Conservation (phyloP, 805 yeast species). For the Ogataea dorogensis region DNA sequence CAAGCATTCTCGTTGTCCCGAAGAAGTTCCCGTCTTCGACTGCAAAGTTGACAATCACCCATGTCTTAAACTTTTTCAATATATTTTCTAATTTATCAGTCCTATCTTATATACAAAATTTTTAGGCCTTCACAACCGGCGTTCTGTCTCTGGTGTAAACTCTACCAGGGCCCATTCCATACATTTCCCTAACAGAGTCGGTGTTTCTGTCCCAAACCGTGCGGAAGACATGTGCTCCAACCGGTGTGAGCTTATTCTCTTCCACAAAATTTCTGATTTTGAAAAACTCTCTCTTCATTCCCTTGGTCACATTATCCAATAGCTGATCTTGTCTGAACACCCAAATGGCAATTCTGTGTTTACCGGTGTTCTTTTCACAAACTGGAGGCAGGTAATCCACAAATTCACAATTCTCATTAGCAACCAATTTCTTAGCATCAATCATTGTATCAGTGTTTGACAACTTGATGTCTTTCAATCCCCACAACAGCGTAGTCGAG, state of each 20-base stretch:
- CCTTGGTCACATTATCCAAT: conserved; percentile 22
- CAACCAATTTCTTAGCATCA: conserved; percentile 40
- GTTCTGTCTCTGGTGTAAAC: conserved; percentile 66
- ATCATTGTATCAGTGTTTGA: conserved; percentile 57
- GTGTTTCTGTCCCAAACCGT: conserved; percentile 77
- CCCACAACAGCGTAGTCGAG: conserved; percentile 75
- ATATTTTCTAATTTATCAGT: conserved; percentile 1
- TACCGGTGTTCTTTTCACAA: conserved; percentile 85
- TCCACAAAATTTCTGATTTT: conserved; percentile 69
- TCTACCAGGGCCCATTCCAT: conserved; percentile 72
- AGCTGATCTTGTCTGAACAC: conserved; percentile 68
- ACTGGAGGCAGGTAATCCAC: conserved; percentile 73
- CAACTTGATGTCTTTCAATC: conserved; percentile 64
- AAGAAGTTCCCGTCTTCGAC: conserved; percentile 33
- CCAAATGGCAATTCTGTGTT: conserved; percentile 86
- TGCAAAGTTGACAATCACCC: conserved; percentile 5
- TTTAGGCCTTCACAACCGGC: conserved; percentile 1
- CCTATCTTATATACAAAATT: conserved; percentile 11
- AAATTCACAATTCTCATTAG: conserved; percentile 41
- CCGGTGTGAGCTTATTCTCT: conserved; percentile 57
- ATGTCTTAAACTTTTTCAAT: conserved; percentile 1
- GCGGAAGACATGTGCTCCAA: conserved; percentile 94
- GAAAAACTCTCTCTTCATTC: conserved; percentile 48
- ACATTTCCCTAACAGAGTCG: conserved; percentile 60
- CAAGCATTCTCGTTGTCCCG: conserved; percentile 50